phyloP scores from a whole-genome alignment of 2,329 filamentous ascomycete genomes.

The Fusarium nodosum region DNA sequence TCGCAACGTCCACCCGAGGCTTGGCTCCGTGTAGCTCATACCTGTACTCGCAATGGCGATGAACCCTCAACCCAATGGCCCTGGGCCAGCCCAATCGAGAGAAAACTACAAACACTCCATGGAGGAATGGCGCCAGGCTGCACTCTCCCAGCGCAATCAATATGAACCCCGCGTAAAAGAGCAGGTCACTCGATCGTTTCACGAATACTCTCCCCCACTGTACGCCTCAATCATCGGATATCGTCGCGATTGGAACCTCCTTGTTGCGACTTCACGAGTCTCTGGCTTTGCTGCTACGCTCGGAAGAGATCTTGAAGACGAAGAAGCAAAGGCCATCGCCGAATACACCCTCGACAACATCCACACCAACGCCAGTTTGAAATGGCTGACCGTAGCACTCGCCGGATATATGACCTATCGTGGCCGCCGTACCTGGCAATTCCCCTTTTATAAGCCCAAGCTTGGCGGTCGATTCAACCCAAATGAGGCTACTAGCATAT shows the following conservation, averaged over 20 bases:
- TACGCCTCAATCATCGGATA: constrained; percentile 53
- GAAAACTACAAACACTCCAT: constrained; percentile 49
- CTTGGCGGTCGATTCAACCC: constrained; percentile 47
- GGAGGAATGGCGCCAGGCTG: constrained; percentile 52
- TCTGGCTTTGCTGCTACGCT: constrained; percentile 50
- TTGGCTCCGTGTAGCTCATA: neutral
- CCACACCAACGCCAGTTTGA: constrained; percentile 52
- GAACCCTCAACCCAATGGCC: constrained; percentile 39
- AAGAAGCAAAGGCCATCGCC: constrained; percentile 55
- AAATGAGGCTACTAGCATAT: constrained; percentile 48
- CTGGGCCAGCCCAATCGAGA: constrained; percentile 35
- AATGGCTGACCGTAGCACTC: constrained; percentile 46
- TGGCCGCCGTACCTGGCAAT: constrained; percentile 49
- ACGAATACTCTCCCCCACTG: constrained; percentile 52
- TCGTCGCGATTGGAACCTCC: constrained; percentile 49
- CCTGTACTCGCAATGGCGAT: constrained; percentile 21
- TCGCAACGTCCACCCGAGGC: neutral
- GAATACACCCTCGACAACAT: constrained; percentile 53
- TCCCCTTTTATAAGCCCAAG: constrained; percentile 51
- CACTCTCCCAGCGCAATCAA: constrained; percentile 49
- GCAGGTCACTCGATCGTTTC: constrained; percentile 52
- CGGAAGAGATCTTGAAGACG: constrained; percentile 53
- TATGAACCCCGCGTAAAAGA: constrained; percentile 51
- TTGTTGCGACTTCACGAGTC: constrained; percentile 49
- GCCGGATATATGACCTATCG: constrained; percentile 50